These are phyloP conservation scores for Bothriochloa decipiens DNA, from an alignment of 176 grass and related monocot species.

Conservation along the genomic window DNA sequence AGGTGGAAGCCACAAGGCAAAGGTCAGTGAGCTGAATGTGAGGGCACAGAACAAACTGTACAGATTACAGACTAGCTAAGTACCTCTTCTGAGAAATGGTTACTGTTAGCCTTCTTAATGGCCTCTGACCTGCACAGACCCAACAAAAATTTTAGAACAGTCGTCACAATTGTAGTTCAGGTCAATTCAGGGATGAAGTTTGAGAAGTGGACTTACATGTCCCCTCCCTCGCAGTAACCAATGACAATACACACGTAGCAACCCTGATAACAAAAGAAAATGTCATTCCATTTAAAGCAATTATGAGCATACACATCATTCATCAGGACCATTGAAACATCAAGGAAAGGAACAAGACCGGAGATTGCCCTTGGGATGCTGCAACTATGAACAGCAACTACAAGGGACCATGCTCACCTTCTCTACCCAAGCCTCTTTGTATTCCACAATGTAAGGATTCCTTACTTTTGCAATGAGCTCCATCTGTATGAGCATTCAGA, in stretches of 20 bases:
- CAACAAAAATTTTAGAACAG: not conserved
- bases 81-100: conserved; percentile 88
- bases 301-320: conserved; percentile 31
- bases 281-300: conserved; percentile 17
- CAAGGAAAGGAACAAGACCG: conserved; percentile 19
- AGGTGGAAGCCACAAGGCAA: conserved; percentile 10
- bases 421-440: conserved; percentile 96
- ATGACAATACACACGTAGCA: conserved; percentile 97
- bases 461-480: conserved; percentile 89
- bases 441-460: conserved; percentile 93
- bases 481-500: conserved; percentile 60
- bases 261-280: conserved; percentile 62
- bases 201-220: conserved; percentile 75
- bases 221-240: conserved; percentile 89
- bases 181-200: conserved; percentile 29
- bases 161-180: conserved; percentile 1
- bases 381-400: conserved; percentile 38
- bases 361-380: conserved; percentile 27
- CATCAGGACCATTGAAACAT: conserved; percentile 24
- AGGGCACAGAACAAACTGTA: not conserved
- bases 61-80: conserved; percentile 28
- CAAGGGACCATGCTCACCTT: conserved; percentile 61
- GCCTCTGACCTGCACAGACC: conserved; percentile 72
- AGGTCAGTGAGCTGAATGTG: conserved; percentile 21
- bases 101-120: conserved; percentile 80